Evolutionary conservation across 352 stramenopile genomes (phyloP), one percentile per base, ranked within the genome.

Genomic region (Pythium plurisporium): DNA sequence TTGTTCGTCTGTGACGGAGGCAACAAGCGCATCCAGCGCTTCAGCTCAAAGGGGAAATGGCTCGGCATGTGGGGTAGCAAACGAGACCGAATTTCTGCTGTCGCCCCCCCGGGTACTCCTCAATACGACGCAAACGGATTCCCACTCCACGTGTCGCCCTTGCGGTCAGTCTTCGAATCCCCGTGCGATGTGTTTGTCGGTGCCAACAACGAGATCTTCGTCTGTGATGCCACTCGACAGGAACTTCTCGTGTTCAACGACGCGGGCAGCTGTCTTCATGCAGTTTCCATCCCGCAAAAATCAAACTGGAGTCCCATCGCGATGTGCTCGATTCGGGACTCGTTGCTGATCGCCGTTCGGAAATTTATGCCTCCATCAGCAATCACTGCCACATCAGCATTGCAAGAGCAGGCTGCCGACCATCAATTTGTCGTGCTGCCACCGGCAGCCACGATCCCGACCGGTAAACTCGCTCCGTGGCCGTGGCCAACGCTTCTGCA

Each of bases 1-100:
- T 19, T 86, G 15, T 85, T 86, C 26, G 73, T 89, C 9, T 82
- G 72, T 22, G 79, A 89, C 44, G 45, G 64, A 23, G 79, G 69
- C 8, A 89, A 89, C 46, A 74, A 85, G 22, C 73, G 79, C 23
- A 72, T 87, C 33, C 76, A 87, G 45, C 62, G 76, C 1, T 74
- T 89, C 38, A 79, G 48, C 12, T 62, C 57, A 23, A 75, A 71
- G 52, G 70, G 77, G 0, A 71, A 65, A 29, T 65, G 70, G 31
- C n/a, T 80, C 4, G 41, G 67, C 2, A 50, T 70, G 5, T 89
- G 79, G 79, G 72, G 74, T 1, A 76, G 68, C 53, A 50, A 36
- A 20, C 71, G 70, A 29, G 58, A 47, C 29, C 56, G 43, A 33
- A 14, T 7, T 1, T 2, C 4, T 27, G 12, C 9, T 26, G 10